These are phyloP conservation scores for Poa annua DNA, from an alignment of 176 grass and related monocot genomes.

Conservation along the genomic window DNA sequence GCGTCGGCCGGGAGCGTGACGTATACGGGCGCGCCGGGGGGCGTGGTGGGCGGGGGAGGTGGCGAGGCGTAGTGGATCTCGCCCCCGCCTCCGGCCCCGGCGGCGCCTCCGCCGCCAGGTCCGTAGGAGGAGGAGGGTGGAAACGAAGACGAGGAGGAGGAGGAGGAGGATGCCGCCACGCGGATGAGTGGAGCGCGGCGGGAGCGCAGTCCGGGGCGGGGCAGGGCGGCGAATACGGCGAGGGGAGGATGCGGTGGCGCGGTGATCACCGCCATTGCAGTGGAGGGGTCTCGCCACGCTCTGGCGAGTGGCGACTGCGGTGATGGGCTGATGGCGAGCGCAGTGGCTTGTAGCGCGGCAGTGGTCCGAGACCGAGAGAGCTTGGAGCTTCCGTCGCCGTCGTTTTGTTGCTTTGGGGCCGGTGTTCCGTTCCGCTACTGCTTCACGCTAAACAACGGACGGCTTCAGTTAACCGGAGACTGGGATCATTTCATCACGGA, in stretches of 20 bases:
- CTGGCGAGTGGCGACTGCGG: neutral
- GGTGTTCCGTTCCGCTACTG: neutral
- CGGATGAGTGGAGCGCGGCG: conserved; percentile 29
- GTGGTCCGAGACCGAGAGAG: neutral
- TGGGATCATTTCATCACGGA: conserved; percentile 1
- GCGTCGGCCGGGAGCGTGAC: conserved; percentile 69
- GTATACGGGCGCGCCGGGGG: conserved; percentile 49
- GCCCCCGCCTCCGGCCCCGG: conserved; percentile 43
- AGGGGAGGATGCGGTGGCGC: conserved; percentile 30
- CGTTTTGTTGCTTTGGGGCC: conserved; percentile 1
- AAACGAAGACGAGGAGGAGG: conserved; percentile 15
- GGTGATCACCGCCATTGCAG: conserved; percentile 64
- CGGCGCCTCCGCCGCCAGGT: neutral
- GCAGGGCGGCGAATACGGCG: conserved; percentile 5
- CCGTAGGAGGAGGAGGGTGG: neutral
- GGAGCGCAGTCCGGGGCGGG: conserved; percentile 2
- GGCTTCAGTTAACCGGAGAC: conserved; percentile 4
- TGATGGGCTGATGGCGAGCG: neutral
- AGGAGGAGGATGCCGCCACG: conserved; percentile 30
- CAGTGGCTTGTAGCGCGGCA: neutral
- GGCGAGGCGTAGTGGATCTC: conserved; percentile 59
- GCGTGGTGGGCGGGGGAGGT: conserved; percentile 36
- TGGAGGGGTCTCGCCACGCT: neutral
- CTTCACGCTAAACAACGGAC: conserved; percentile 26
- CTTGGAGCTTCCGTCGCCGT: conserved; percentile 9